Evolutionary conservation across 768 basidiomycete genomes (phyloP).

Genomic region (Chalciporus sphaerocephalus): DNA sequence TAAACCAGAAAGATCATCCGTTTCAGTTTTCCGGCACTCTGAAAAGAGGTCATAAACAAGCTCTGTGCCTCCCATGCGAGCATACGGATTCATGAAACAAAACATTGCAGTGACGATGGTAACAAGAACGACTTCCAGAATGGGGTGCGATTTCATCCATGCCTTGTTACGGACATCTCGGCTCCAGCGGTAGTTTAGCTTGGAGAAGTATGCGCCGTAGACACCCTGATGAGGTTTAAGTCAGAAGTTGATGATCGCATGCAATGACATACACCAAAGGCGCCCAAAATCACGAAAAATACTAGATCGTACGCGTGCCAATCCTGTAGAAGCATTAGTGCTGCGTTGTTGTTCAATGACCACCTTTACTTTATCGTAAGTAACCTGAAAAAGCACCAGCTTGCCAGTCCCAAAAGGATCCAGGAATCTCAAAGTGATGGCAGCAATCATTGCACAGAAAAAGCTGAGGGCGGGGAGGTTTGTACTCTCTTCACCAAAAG

Average conservation of each 20-base stretch:
- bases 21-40: slow-evolving; percentile 66
- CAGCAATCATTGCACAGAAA: slow-evolving; percentile 97
- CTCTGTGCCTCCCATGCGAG: slow-evolving; percentile 93
- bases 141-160: slow-evolving; percentile 75
- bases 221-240: slow-evolving; percentile 49
- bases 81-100: slow-evolving; percentile 85
- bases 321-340: slow-evolving; percentile 48
- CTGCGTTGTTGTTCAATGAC: neutral
- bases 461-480: slow-evolving; percentile 55
- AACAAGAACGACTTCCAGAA: slow-evolving; percentile 79
- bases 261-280: slow-evolving; percentile 70
- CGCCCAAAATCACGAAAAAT: slow-evolving; percentile 79
- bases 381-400: slow-evolving; percentile 87
- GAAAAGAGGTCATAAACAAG: slow-evolving; percentile 89
- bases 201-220: slow-evolving; percentile 92
- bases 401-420: slow-evolving; percentile 97
- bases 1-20: slow-evolving; percentile 56
- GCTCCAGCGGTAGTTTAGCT: slow-evolving; percentile 86
- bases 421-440: slow-evolving; percentile 86
- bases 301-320: slow-evolving; percentile 90
- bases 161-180: slow-evolving; percentile 76
- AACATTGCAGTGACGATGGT: slow-evolving; percentile 72
- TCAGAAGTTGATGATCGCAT: slow-evolving; percentile 4
- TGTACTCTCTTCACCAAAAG: neutral
- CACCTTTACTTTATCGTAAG: slow-evolving; percentile 67